A percentile compares a stretch with the other conserved stretches of the same genome.
phyloP scores from a whole-genome alignment of 352 stramenopile species.

The Hyaloperonospora brassicae region DNA sequence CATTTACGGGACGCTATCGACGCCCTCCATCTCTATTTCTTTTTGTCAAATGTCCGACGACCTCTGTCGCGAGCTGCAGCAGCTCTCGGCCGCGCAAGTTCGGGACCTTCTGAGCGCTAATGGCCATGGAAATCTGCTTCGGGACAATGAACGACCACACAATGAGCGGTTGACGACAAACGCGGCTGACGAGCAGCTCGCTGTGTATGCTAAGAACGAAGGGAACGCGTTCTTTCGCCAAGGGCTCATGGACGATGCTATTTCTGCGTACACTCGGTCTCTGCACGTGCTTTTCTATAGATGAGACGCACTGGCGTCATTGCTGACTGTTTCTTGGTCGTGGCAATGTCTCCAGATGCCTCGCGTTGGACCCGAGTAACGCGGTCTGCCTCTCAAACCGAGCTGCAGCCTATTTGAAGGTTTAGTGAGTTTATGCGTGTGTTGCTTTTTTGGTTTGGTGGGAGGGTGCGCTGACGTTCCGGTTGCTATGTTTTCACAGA shows the following conservation, averaged over 20 bases:
- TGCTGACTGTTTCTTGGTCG: neutral
- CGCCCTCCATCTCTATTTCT: too few relatives aligned
- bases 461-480: neutral
- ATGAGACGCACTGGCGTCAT: neutral
- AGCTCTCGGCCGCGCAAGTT: conserved; percentile 29
- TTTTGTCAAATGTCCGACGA: conserved; percentile 11
- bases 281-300: neutral
- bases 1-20: too few relatives aligned
- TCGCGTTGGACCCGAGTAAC: conserved; percentile 34
- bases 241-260: conserved; percentile 28
- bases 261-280: conserved; percentile 42
- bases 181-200: conserved; percentile 28
- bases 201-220: conserved; percentile 29
- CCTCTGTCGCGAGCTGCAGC: conserved; percentile 21
- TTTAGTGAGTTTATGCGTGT: conserved; percentile 3
- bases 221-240: conserved; percentile 51
- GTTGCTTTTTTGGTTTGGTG: neutral
- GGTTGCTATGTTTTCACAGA: conserved; percentile 17
- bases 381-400: conserved; percentile 56
- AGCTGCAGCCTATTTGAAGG: conserved; percentile 56
- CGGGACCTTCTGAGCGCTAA: conserved; percentile 26
- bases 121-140: conserved; percentile 24
- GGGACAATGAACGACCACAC: conserved; percentile 1
- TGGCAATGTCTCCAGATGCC: conserved; percentile 24
- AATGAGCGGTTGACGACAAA: neutral